These are phyloP conservation scores for Arctium lappa DNA, from an alignment of 129 eudicot species.

Conservation along the genomic window DNA sequence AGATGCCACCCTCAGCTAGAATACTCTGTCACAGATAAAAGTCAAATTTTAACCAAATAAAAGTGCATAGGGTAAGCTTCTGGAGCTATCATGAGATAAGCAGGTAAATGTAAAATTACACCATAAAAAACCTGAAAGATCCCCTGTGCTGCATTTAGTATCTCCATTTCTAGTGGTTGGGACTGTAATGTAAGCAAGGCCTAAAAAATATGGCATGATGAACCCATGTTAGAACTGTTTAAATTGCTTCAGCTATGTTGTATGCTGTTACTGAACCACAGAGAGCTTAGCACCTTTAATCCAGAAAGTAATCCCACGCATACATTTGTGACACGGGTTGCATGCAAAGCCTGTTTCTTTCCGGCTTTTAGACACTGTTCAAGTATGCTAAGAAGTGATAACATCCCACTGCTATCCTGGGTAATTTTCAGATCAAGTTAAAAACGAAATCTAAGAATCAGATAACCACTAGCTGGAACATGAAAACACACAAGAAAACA, in stretches of 20 bases:
- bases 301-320: conserved; percentile 97
- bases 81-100: conserved; percentile 1
- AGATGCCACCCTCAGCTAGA: conserved; percentile 88
- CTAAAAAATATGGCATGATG: conserved; percentile 35
- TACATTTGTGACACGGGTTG: conserved; percentile 66
- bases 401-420: conserved; percentile 95
- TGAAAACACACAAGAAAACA: conserved; percentile 21
- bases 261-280: conserved; percentile 9
- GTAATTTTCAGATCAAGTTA: conserved; percentile 29
- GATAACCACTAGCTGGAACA: not conserved
- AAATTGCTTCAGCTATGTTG: not conserved
- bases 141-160: conserved; percentile 61
- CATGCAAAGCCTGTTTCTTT: conserved; percentile 69
- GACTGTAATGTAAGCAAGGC: conserved; percentile 68
- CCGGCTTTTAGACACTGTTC: conserved; percentile 85
- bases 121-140: conserved; percentile 78
- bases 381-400: conserved; percentile 68
- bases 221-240: conserved; percentile 17
- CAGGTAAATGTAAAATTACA: conserved; percentile 14
- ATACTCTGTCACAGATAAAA: conserved; percentile 54
- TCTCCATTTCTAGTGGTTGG: conserved; percentile 71
- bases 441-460: conserved; percentile 13
- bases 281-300: conserved; percentile 58
- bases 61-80: not conserved
- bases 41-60: conserved; percentile 1